These are phyloP conservation scores for Poa annua DNA, from an alignment of 176 grass and related monocot genomes.

Conservation along the genomic window DNA sequence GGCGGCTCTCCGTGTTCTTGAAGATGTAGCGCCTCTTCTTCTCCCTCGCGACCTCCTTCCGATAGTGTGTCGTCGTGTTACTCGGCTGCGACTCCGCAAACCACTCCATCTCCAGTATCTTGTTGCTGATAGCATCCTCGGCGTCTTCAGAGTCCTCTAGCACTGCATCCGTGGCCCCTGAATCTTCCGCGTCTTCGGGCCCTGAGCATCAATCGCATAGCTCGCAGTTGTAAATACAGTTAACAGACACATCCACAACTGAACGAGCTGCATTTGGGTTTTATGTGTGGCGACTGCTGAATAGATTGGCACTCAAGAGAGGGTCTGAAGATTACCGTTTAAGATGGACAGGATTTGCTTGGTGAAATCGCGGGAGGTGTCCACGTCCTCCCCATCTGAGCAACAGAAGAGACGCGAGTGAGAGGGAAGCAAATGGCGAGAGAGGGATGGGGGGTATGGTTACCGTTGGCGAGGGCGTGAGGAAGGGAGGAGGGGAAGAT, in stretches of 20 bases:
- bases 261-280: background rate
- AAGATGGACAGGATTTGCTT: conserved; percentile 47
- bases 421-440: background rate
- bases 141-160: conserved; percentile 30
- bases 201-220: conserved; percentile 31
- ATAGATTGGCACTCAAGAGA: background rate
- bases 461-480: conserved; percentile 36
- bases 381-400: conserved; percentile 31
- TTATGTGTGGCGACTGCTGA: background rate
- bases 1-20: conserved; percentile 69
- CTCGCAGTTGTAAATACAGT: background rate
- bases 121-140: conserved; percentile 27
- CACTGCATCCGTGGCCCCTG: background rate
- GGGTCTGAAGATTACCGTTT: conserved; percentile 37
- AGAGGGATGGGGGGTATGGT: background rate
- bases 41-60: conserved; percentile 61
- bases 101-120: conserved; percentile 63
- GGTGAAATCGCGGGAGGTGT: conserved; percentile 32
- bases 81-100: conserved; percentile 21
- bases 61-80: background rate
- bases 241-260: background rate
- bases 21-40: conserved; percentile 83
- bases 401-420: background rate
- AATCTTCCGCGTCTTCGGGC: conserved; percentile 29
- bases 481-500: conserved; percentile 33